These are phyloP conservation scores for Cladophialophora yegresii DNA, from an alignment of 2,329 filamentous ascomycete genomes.

Conservation along the genomic window DNA sequence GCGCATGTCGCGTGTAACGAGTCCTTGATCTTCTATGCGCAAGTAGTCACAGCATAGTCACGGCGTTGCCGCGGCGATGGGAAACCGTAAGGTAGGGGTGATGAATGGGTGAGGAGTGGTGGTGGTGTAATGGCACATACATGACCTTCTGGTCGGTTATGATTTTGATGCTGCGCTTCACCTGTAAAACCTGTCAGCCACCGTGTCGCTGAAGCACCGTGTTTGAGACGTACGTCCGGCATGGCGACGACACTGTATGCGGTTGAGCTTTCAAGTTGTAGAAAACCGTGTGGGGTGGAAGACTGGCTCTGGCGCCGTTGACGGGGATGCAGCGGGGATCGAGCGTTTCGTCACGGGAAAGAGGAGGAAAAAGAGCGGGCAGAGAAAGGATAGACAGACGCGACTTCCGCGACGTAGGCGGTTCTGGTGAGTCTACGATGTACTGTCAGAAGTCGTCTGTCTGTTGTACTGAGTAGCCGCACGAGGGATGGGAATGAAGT, in stretches of 20 bases:
- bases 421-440: background rate
- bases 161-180: slow-evolving; percentile 87
- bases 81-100: background rate
- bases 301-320: slow-evolving; percentile 5
- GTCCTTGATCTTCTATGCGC: background rate
- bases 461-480: background rate
- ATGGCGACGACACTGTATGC: slow-evolving; percentile 21
- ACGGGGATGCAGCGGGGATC: background rate
- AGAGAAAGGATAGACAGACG: background rate
- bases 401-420: background rate
- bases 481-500: background rate
- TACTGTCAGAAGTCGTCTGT: background rate
- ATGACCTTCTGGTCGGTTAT: slow-evolving; percentile 87
- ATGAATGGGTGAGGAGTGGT: slow-evolving; percentile 1
- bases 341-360: background rate
- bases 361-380: background rate
- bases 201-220: background rate
- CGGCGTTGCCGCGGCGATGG: no score
- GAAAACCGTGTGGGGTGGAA: background rate
- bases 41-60: background rate
- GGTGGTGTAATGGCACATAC: slow-evolving; percentile 58
- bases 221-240: slow-evolving; percentile 31
- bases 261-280: background rate
- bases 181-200: slow-evolving; percentile 45
- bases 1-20: background rate